phyloP scores from a whole-genome alignment of 768 basidiomycete genomes.

The Tulasnella sp. region DNA sequence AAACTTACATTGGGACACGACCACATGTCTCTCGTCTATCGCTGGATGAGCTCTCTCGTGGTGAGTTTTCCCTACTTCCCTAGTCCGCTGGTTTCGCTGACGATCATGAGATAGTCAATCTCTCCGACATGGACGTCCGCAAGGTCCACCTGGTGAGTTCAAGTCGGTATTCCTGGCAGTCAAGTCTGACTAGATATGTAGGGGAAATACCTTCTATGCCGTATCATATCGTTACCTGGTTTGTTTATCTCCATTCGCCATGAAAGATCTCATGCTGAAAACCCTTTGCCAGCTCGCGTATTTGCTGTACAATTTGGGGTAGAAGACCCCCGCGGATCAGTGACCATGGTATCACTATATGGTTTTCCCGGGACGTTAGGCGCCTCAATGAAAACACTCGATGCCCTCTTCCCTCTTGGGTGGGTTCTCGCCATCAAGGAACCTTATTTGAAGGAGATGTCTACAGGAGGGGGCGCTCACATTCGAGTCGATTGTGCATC shows the following conservation, averaged over 20 bases:
- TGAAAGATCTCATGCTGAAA: not conserved
- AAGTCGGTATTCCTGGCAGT: not conserved
- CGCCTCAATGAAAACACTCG: slow-evolving; percentile 19
- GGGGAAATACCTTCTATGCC: slow-evolving; percentile 3
- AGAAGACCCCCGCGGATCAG: slow-evolving; percentile 25
- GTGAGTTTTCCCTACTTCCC: not conserved
- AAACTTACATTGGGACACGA: not conserved
- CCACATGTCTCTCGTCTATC: not conserved
- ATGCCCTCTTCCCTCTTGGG: slow-evolving; percentile 25
- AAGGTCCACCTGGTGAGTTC: not conserved
- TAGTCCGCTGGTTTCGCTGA: not conserved
- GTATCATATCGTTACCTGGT: not conserved
- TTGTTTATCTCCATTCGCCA: not conserved
- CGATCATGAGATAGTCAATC: not conserved
- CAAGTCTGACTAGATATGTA: not conserved
- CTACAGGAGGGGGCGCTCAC: slow-evolving; percentile 9
- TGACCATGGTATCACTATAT: slow-evolving; percentile 21
- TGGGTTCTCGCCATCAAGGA: slow-evolving; percentile 26
- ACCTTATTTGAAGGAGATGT: slow-evolving; percentile 23
- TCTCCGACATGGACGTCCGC: not conserved
- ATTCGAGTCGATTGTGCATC: slow-evolving; percentile 27
- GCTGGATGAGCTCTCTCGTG: not conserved
- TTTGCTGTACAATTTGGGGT: slow-evolving; percentile 15
- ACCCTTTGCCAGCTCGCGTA: not conserved
- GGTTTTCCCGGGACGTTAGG: slow-evolving; percentile 23